Conservation (phyloP, 306 rosid genomes). For the Rosa chinensis region DNA sequence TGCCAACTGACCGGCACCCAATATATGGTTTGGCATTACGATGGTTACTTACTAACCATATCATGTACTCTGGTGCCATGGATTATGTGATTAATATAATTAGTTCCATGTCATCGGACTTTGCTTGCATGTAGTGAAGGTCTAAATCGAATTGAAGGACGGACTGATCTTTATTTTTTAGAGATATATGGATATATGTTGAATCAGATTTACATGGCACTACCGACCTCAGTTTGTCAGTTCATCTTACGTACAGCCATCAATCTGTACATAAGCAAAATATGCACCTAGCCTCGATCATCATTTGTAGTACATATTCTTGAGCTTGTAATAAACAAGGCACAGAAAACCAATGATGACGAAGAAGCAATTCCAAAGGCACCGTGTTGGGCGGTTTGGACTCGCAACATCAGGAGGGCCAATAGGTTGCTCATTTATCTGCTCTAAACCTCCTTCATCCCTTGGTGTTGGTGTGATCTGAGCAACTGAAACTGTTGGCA, state of each 20-base stretch:
- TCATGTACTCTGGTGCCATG: too few relatives aligned
- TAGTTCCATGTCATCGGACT: too few relatives aligned
- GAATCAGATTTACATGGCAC: background rate
- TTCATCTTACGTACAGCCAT: background rate
- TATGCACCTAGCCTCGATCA: background rate
- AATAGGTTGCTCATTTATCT: conserved; percentile 16
- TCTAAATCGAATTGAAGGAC: too few relatives aligned
- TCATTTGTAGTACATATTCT: background rate
- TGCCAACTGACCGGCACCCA: background rate
- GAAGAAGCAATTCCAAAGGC: conserved; percentile 36
- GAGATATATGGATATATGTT: background rate
- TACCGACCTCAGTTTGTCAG: background rate
- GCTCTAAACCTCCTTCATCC: conserved; percentile 5
- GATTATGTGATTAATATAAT: too few relatives aligned
- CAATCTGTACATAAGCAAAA: background rate
- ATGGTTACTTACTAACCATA: too few relatives aligned
- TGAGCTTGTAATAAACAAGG: conserved; percentile 30
- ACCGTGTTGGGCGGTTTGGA: conserved; percentile 16
- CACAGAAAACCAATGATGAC: conserved; percentile 32
- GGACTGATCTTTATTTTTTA: too few relatives aligned
- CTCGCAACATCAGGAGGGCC: background rate
- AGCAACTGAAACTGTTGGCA: conserved; percentile 7
- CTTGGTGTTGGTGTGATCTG: background rate
- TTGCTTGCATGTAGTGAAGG: too few relatives aligned
- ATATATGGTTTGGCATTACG: too few relatives aligned